A percentile compares a stretch with the other conserved stretches of the same genome.
phyloP scores from a whole-genome alignment of 495 filamentous ascomycete species.

The Beverwykella pulmonaria region DNA sequence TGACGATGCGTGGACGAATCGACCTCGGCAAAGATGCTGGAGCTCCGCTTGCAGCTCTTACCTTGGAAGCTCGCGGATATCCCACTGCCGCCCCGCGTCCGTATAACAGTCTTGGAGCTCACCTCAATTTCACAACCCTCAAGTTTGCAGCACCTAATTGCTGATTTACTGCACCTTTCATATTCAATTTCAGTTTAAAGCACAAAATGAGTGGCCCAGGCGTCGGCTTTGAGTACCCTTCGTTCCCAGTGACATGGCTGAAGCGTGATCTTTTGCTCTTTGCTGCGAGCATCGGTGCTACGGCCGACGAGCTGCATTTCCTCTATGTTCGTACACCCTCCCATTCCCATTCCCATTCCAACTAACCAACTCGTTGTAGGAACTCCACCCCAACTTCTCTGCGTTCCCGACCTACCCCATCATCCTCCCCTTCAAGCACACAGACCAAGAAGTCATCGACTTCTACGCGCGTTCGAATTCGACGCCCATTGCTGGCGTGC shows the following conservation, averaged over 20 bases:
- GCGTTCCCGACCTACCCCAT: constrained; percentile 88
- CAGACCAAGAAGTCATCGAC: constrained; percentile 76
- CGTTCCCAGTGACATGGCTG: constrained; percentile 73
- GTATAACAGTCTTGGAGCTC: constrained; percentile 1
- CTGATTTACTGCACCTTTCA: not conserved
- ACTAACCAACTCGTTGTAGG: constrained; percentile 51
- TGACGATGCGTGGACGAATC: constrained; percentile 20
- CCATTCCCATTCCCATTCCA: too few species aligned
- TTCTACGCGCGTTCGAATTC: constrained; percentile 70
- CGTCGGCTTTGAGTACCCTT: constrained; percentile 61
- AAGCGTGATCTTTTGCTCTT: constrained; percentile 87
- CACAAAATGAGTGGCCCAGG: constrained; percentile 23
- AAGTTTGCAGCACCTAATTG: not conserved
- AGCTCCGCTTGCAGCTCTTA: constrained; percentile 13
- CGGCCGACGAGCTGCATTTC: constrained; percentile 79
- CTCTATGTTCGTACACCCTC: constrained; percentile 66
- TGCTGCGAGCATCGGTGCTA: constrained; percentile 82
- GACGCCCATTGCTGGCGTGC: constrained; percentile 71
- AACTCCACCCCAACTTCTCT: constrained; percentile 78
- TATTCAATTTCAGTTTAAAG: not conserved
- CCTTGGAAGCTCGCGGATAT: constrained; percentile 4
- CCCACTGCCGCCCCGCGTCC: constrained; percentile 9
- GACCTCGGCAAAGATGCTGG: constrained; percentile 27
- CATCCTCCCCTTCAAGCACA: constrained; percentile 83
- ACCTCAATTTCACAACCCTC: not conserved